Percentiles rank a stretch among this genome's conserved stretches.
These are phyloP conservation scores for Nicotiana paniculata DNA, from an alignment of 257 asterid species.

Conservation along the genomic window DNA sequence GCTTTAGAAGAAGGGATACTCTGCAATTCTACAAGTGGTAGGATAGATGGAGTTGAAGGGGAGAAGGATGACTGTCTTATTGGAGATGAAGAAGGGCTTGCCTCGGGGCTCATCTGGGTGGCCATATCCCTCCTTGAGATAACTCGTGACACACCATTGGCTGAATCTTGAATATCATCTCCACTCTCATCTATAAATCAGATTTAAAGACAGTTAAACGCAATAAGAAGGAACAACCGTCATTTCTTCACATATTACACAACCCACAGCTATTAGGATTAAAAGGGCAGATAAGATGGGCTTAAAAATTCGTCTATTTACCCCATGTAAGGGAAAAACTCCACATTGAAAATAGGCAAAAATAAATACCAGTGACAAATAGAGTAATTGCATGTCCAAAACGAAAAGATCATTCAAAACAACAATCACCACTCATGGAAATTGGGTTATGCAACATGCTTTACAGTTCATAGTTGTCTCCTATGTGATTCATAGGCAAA, in stretches of 20 bases:
- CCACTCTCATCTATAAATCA: slow-evolving; percentile 11
- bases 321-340: background rate
- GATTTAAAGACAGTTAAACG: background rate
- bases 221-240: background rate
- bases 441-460: background rate
- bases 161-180: slow-evolving; percentile 21
- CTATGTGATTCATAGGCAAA: background rate
- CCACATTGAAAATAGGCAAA: background rate
- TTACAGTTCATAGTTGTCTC: background rate
- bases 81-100: slow-evolving; percentile 56
- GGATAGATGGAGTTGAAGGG: slow-evolving; percentile 46
- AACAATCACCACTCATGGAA: background rate
- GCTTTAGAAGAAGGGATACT: slow-evolving; percentile 35
- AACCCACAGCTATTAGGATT: background rate
- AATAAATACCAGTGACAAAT: background rate
- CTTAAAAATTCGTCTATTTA: background rate
- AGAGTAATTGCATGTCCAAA: background rate
- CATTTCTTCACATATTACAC: background rate
- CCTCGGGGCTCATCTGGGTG: slow-evolving; percentile 93
- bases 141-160: slow-evolving; percentile 38
- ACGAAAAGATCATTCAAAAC: background rate
- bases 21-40: slow-evolving; percentile 51
- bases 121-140: slow-evolving; percentile 93
- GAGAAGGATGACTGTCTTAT: slow-evolving; percentile 43
- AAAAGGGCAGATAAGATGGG: background rate